Percentiles rank a stretch among this genome's conserved stretches.
phyloP scores from a whole-genome alignment of 2,329 filamentous ascomycete species.

The Cladophialophora psammophila region DNA sequence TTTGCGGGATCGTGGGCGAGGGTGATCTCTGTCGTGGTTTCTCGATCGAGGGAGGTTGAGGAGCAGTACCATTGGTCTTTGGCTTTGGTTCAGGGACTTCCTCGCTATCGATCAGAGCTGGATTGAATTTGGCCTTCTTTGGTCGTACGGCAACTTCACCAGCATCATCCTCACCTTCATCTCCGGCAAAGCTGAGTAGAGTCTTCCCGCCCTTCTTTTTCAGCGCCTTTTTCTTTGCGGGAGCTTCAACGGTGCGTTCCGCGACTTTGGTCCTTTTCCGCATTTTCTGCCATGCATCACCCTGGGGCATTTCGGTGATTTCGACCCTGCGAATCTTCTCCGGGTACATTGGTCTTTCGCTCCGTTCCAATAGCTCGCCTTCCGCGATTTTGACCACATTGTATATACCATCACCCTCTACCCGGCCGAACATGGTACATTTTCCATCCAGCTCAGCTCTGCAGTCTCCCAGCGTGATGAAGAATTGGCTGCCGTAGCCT shows the following conservation, averaged over 20 bases:
- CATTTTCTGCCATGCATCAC: conserved; percentile 48
- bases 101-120: conserved; percentile 49
- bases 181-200: conserved; percentile 56
- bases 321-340: conserved; percentile 69
- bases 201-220: conserved; percentile 53
- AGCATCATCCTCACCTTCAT: conserved; percentile 49
- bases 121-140: conserved; percentile 58
- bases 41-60: conserved; percentile 15
- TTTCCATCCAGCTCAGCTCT: conserved; percentile 84
- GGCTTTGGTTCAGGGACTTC: conserved; percentile 27
- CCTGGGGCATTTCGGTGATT: conserved; percentile 55
- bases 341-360: conserved; percentile 85
- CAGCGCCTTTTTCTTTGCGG: conserved; percentile 46
- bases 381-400: conserved; percentile 95
- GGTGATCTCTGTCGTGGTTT: conserved; percentile 46
- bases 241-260: conserved; percentile 38
- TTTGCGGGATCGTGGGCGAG: conserved; percentile 40
- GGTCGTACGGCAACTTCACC: conserved; percentile 47
- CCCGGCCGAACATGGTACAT: conserved; percentile 91
- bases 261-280: conserved; percentile 51
- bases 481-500: conserved; percentile 95
- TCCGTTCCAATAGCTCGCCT: conserved; percentile 77
- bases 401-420: conserved; percentile 94
- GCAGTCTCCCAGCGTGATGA: conserved; percentile 83
- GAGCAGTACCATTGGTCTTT: conserved; percentile 16